phyloP scores from a whole-genome alignment of 2,329 filamentous ascomycete species.

The Trichoderma guizhouense region DNA sequence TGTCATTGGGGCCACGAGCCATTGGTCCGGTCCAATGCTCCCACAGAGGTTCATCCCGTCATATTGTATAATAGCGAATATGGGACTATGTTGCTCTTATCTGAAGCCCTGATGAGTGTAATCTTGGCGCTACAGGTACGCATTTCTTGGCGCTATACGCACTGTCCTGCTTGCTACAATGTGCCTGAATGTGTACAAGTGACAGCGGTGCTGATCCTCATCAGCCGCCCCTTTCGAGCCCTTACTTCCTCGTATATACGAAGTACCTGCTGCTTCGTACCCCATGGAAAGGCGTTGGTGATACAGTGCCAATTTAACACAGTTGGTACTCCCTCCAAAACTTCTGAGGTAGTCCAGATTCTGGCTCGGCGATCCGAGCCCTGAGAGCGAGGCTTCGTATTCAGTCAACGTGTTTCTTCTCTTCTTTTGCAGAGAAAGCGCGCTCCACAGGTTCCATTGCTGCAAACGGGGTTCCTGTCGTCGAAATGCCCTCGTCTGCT shows the following conservation, averaged over 20 bases:
- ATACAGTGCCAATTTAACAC: not conserved
- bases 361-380: not conserved
- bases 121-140: not conserved
- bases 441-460: not conserved
- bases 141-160: not conserved
- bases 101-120: not conserved
- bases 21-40: not conserved
- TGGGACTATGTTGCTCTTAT: not conserved
- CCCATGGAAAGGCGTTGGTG: not conserved
- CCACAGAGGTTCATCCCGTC: not conserved
- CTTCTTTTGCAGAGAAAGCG: not conserved
- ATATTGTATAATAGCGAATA: not conserved
- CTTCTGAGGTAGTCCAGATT: not conserved
- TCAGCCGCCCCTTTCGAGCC: not conserved
- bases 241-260: conserved; percentile 8
- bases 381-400: conserved; percentile 1
- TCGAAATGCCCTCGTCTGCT: not conserved
- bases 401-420: not conserved
- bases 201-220: conserved; percentile 4
- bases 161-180: not conserved
- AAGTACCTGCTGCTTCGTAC: not conserved
- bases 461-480: not conserved
- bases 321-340: not conserved
- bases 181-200: not conserved
- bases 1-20: not conserved